Evolutionary conservation across 2,329 filamentous ascomycete genomes (phyloP).

Genomic region (Fusarium devonianum): DNA sequence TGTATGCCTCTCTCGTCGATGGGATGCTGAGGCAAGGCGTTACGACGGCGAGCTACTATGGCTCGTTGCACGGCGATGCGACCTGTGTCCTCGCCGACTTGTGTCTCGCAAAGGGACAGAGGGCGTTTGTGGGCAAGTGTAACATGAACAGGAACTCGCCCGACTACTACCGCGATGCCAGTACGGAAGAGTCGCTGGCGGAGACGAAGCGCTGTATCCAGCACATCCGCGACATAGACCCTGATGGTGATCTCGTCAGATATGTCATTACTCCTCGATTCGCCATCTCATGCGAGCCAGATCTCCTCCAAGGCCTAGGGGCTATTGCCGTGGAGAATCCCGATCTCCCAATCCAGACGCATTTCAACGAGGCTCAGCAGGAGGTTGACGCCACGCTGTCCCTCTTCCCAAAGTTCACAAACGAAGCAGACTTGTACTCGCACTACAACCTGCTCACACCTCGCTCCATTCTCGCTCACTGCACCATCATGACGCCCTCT

Average conservation of each 20-base stretch:
- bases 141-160: conserved; percentile 67
- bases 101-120: conserved; percentile 61
- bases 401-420: conserved; percentile 63
- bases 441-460: conserved; percentile 60
- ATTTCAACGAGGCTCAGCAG: conserved; percentile 70
- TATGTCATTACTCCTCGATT: conserved; percentile 66
- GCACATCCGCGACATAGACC: conserved; percentile 56
- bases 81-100: conserved; percentile 64
- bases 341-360: conserved; percentile 67
- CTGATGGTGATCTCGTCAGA: conserved; percentile 51
- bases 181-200: conserved; percentile 54
- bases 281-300: conserved; percentile 65
- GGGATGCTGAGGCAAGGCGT: conserved; percentile 68
- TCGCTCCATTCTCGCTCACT: conserved; percentile 70
- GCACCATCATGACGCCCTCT: conserved; percentile 65
- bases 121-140: conserved; percentile 68
- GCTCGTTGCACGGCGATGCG: conserved; percentile 61
- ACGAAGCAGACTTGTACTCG: conserved; percentile 67
- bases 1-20: conserved; percentile 61
- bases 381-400: conserved; percentile 63
- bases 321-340: conserved; percentile 56
- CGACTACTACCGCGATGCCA: conserved; percentile 59
- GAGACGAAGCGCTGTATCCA: conserved; percentile 59
- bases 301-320: conserved; percentile 63
- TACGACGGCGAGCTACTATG: conserved; percentile 69